phyloP scores from a whole-genome alignment of 2,329 filamentous ascomycete species.

The Colletotrichum musicola region DNA sequence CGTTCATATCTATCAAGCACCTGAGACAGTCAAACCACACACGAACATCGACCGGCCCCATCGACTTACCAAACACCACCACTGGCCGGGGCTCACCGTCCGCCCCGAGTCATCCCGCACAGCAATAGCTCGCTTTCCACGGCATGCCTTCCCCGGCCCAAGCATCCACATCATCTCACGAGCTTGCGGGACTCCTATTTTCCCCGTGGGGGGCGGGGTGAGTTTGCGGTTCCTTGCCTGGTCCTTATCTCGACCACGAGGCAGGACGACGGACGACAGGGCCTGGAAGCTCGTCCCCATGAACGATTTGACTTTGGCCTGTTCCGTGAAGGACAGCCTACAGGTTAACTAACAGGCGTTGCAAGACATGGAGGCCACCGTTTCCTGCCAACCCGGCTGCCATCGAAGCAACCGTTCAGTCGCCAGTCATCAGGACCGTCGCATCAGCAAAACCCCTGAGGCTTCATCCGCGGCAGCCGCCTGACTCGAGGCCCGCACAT shows the following conservation, averaged over 20 bases:
- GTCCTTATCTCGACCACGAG: background rate
- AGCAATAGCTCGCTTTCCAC: background rate
- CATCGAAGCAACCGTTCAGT: background rate
- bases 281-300: background rate
- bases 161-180: constrained; percentile 33
- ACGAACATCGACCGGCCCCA: too few species aligned
- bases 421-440: background rate
- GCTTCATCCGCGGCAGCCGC: background rate
- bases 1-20: too few species aligned
- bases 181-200: constrained; percentile 27
- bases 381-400: too few species aligned
- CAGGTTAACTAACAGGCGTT: too few species aligned
- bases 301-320: too few species aligned
- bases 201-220: constrained; percentile 36
- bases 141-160: background rate
- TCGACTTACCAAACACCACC: background rate
- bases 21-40: too few species aligned
- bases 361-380: too few species aligned
- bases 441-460: background rate
- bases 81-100: background rate
- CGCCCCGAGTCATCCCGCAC: constrained; percentile 13
- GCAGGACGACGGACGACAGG: background rate
- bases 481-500: background rate
- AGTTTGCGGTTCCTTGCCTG: too few species aligned
- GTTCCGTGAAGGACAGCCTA: too few species aligned